Conservation (phyloP, 164 flowering plant genomes). For the Vitis rotundifolia region DNA sequence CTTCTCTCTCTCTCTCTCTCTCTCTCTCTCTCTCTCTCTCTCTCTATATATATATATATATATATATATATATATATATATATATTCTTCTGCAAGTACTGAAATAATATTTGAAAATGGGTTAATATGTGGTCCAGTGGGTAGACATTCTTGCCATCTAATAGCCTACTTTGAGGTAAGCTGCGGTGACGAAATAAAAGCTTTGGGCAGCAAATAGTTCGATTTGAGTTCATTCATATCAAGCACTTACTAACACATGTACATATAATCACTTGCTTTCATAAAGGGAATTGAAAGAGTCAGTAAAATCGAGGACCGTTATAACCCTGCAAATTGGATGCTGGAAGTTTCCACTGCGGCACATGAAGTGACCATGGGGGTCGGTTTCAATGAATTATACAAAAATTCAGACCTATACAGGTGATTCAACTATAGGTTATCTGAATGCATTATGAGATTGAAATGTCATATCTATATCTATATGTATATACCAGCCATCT, state of each 20-base stretch:
- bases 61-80: no score
- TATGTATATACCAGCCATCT: no score
- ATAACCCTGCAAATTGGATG: constrained; percentile 56
- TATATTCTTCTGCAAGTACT: background rate
- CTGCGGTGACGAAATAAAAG: background rate
- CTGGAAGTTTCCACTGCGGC: constrained; percentile 20
- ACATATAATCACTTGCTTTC: background rate
- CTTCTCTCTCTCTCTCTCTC: no score
- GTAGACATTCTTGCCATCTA: constrained; percentile 40
- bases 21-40: no score
- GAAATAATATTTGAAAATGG: no score
- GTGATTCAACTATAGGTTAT: constrained; percentile 7
- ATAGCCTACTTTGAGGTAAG: constrained; percentile 59
- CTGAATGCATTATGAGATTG: no score
- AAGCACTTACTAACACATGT: background rate
- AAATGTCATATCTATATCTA: no score
- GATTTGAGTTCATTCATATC: no score
- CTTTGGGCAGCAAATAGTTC: no score
- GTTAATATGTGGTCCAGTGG: constrained; percentile 48
- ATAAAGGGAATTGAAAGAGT: constrained; percentile 15
- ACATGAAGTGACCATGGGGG: constrained; percentile 19
- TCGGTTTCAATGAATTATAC: constrained; percentile 21
- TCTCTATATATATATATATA: no score
- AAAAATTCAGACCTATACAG: constrained; percentile 26
- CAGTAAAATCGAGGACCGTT: constrained; percentile 20